Base-by-base conservation (phyloP, 202 grass and related monocot genomes). In the Eragrostis tef region DNA sequence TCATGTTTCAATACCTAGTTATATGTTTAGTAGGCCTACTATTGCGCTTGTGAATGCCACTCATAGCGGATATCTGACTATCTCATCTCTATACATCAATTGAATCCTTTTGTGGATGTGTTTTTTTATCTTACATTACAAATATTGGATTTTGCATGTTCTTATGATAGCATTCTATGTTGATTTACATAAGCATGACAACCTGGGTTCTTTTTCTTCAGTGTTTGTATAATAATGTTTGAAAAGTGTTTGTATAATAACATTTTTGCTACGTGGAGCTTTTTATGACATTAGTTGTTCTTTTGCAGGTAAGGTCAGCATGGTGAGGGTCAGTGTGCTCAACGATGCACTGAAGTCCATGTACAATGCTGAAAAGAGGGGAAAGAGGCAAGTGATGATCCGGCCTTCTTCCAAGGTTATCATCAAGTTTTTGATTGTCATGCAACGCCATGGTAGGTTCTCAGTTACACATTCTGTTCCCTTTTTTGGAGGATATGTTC, bases 291-390 rank as follows among this genome's bases (percentile, higher is more conserved):
- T 41, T 66, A 41, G 12, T 66, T 6, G 7, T 68, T 17, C 10
- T 19, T 42, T 15, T 76, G 58, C 42, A 81, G 85, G 71, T 56
- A 54, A 62, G 51, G 29, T 44, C 69, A 83, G 22, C 6, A 90
- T 90, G 88, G 88, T 86, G 84, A 90, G 88, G 67, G 67, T 90
- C 17, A 90, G 84, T 53, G 88, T 90, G 45, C 70, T 90, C 44
- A 90, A 90, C 5, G 84, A 90, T 80, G 88, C 88, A 2, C 75
- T 90, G 11, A 90, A 90, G 73, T 86, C 79, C 67, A 90, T 90
- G 88, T 79, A 86, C 67, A 90, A 86, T 54, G 88, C 84, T 39
- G 88, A 90, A 79, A 90, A 90, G 84, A 69, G 79, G 12, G 88
- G 84, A 6, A 90, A 86, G n/a, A 61, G 84, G 44, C 88, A 86